phyloP scores from a whole-genome alignment of 805 yeast species.

The Citeromyces nyonsensis region DNA sequence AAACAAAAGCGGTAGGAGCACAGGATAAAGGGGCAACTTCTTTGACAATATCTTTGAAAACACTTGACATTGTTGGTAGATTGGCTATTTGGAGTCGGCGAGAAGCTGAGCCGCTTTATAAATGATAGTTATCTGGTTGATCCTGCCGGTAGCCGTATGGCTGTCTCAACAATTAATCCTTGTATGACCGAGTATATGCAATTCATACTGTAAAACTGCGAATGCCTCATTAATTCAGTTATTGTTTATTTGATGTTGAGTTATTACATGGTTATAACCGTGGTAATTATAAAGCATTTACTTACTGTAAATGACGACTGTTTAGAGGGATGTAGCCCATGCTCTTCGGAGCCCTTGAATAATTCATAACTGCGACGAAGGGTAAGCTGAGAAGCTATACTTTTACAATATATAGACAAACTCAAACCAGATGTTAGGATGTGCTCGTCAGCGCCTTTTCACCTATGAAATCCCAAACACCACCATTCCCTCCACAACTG shows the following conservation, averaged over 20 bases:
- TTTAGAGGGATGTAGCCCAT: conserved; percentile 24
- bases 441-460: too few relatives aligned
- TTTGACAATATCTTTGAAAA: too few relatives aligned
- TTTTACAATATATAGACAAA: too few relatives aligned
- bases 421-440: too few relatives aligned
- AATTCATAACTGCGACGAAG: conserved; percentile 26
- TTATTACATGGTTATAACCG: conserved; percentile 30
- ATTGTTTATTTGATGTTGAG: conserved; percentile 32
- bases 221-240: conserved; percentile 34
- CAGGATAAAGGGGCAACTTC: too few relatives aligned
- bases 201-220: conserved; percentile 30
- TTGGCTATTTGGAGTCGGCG: too few relatives aligned
- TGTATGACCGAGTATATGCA: conserved; percentile 31
- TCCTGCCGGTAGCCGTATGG: conserved; percentile 38
- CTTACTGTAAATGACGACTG: conserved; percentile 25
- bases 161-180: conserved; percentile 36
- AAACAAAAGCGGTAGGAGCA: too few relatives aligned
- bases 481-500: too few relatives aligned
- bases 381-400: too few relatives aligned
- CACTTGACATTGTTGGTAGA: too few relatives aligned
- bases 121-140: conserved; percentile 24
- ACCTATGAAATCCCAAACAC: too few relatives aligned
- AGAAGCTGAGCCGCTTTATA: too few relatives aligned
- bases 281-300: conserved; percentile 33
- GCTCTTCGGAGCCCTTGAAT: conserved; percentile 24